Percentiles rank a stretch among this genome's conserved stretches.
Evolutionary conservation across 108 stramenopile genomes (phyloP).

Genomic region (Nitzschia palea): DNA sequence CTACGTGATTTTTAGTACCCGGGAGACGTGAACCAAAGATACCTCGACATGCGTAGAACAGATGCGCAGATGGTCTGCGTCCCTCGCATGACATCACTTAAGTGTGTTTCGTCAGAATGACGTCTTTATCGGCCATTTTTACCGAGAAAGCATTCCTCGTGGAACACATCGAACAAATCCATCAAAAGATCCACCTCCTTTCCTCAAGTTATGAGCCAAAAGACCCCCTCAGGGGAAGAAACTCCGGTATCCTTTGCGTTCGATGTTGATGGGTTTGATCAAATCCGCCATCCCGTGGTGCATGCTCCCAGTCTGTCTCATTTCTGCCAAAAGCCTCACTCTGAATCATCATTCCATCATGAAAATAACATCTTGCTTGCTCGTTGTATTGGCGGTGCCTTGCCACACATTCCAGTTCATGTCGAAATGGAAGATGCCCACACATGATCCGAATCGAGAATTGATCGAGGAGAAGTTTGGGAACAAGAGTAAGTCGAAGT

Average conservation of each 20-base stretch:
- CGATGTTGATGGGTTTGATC: too few relatives aligned
- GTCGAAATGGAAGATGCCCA: conserved; percentile 74
- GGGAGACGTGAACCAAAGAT: not conserved
- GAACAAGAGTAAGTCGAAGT: conserved; percentile 70
- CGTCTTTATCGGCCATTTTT: not conserved
- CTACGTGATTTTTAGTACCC: not conserved
- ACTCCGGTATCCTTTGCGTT: too few relatives aligned
- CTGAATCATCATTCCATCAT: too few relatives aligned
- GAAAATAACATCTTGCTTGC: conserved; percentile 18
- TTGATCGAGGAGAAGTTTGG: conserved; percentile 66
- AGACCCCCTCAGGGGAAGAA: too few relatives aligned
- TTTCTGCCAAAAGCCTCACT: too few relatives aligned
- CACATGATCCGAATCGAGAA: conserved; percentile 54
- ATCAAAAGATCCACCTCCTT: conserved; percentile 1
- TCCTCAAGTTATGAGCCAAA: conserved; percentile 7
- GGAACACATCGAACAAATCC: not conserved
- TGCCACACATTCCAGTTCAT: conserved; percentile 71
- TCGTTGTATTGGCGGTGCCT: conserved; percentile 14
- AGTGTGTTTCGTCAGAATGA: not conserved
- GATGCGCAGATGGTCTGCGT: not conserved
- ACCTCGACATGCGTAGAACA: not conserved
- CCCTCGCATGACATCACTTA: not conserved
- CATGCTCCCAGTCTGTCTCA: too few relatives aligned
- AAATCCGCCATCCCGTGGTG: too few relatives aligned
- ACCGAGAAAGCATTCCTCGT: conserved; percentile 2